Percentiles rank a stretch among this genome's conserved stretches.
phyloP scores from a whole-genome alignment of 2,329 filamentous ascomycete genomes.

The Penicillium sp. region DNA sequence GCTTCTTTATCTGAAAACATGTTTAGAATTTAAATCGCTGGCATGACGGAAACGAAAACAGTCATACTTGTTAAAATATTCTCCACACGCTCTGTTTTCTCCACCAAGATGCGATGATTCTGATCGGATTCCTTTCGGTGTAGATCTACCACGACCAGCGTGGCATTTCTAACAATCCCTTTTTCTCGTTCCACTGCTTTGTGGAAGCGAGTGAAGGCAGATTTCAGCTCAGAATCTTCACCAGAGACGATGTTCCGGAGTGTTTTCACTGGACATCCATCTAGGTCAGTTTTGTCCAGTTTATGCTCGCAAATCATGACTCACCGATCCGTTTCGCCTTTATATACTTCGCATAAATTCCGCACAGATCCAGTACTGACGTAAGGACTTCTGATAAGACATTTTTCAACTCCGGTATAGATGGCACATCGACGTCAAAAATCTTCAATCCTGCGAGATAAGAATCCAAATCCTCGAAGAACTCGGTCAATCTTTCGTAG shows the following conservation, averaged over 20 bases:
- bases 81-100: not conserved
- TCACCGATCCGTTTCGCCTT: not conserved
- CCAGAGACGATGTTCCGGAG: not conserved
- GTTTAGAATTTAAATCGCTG: no score
- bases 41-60: no score
- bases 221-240: not conserved
- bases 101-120: not conserved
- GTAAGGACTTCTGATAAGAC: not conserved
- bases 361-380: not conserved
- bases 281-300: no score
- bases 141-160: not conserved
- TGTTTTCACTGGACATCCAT: not conserved
- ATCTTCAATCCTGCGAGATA: not conserved
- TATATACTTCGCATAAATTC: not conserved
- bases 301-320: no score
- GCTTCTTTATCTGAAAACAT: no score
- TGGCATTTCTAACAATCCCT: not conserved
- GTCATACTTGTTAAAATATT: not conserved
- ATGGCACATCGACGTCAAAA: not conserved
- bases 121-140: not conserved
- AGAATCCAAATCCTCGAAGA: not conserved
- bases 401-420: not conserved
- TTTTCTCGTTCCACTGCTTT: not conserved
- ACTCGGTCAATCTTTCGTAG: not conserved
- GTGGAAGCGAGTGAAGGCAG: not conserved